Evolutionary conservation across 2,329 filamentous ascomycete species (phyloP).

Genomic region (Triangularia setosa): DNA sequence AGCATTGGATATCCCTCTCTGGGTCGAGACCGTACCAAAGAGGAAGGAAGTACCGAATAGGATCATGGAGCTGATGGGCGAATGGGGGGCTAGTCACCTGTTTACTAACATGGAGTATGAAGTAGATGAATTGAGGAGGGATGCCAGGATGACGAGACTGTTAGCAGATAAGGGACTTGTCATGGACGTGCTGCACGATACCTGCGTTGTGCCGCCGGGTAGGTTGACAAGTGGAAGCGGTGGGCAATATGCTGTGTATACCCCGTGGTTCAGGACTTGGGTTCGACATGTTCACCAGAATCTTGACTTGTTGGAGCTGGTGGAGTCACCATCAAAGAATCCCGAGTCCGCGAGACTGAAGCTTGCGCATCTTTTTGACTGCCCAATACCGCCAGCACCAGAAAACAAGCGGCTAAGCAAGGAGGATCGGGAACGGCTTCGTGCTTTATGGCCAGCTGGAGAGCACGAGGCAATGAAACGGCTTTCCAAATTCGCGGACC

Average conservation of each 20-base stretch:
- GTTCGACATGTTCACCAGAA: constrained; percentile 67
- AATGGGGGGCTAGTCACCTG: constrained; percentile 72
- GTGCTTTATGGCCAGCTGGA: constrained; percentile 66
- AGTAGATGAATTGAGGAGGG: constrained; percentile 80
- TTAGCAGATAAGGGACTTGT: constrained; percentile 61
- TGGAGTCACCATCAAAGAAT: constrained; percentile 56
- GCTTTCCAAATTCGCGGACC: constrained; percentile 63
- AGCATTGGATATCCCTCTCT: constrained; percentile 71
- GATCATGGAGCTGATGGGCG: constrained; percentile 60
- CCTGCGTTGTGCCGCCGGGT: constrained; percentile 76
- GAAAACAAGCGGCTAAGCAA: constrained; percentile 56
- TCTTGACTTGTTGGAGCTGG: constrained; percentile 60
- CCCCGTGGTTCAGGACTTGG: constrained; percentile 78
- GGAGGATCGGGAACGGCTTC: constrained; percentile 56
- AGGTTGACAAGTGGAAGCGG: constrained; percentile 62
- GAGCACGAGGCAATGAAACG: constrained; percentile 66
- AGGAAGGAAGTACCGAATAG: constrained; percentile 58
- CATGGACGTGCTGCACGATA: constrained; percentile 73
- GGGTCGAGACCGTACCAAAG: constrained; percentile 67
- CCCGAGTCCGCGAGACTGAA: constrained; percentile 37
- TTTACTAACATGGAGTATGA: constrained; percentile 89
- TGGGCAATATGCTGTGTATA: constrained; percentile 80
- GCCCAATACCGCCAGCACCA: constrained; percentile 58
- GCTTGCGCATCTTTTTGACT: constrained; percentile 56
- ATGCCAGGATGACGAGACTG: constrained; percentile 60